phyloP scores from a whole-genome alignment of 2,329 filamentous ascomycete genomes.

The Epichloe uncinata region DNA sequence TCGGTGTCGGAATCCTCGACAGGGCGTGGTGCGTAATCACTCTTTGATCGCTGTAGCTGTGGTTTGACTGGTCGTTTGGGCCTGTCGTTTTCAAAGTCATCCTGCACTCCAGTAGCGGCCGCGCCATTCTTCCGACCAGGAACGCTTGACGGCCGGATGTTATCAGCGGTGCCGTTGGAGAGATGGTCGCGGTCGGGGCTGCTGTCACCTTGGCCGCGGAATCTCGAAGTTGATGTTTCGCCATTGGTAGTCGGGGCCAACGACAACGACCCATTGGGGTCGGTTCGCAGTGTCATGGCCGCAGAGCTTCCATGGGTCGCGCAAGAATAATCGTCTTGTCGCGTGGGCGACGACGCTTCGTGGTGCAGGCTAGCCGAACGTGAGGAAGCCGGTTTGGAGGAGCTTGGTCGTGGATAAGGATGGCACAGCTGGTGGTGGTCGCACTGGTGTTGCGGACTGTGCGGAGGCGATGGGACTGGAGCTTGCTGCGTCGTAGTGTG shows the following conservation, averaged over 20 bases:
- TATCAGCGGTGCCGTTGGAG: conserved; percentile 15
- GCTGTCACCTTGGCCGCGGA: conserved; percentile 16
- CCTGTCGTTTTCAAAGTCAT: conserved; percentile 23
- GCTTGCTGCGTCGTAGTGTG: background rate
- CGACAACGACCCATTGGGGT: conserved; percentile 18
- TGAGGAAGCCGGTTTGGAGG: conserved; percentile 11
- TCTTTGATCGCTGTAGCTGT: conserved; percentile 42
- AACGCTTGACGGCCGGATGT: conserved; percentile 32
- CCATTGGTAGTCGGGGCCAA: conserved; percentile 16
- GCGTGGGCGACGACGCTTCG: conserved; percentile 12
- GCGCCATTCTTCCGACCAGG: conserved; percentile 28
- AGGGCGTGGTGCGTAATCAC: conserved; percentile 35
- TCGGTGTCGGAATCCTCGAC: conserved; percentile 26
- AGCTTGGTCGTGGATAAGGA: conserved; percentile 10
- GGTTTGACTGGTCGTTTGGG: conserved; percentile 31
- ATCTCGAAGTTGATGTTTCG: conserved; percentile 17
- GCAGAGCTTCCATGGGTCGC: conserved; percentile 12
- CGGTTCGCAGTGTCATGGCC: conserved; percentile 21
- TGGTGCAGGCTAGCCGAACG: conserved; percentile 6
- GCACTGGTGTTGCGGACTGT: conserved; percentile 4
- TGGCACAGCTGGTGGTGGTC: conserved; percentile 2
- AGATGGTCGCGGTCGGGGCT: conserved; percentile 16
- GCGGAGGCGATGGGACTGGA: background rate
- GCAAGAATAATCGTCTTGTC: conserved; percentile 9
- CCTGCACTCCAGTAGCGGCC: conserved; percentile 13